Conservation (phyloP, 2,329 filamentous ascomycete genomes). For the Escovopsis sp. region DNA sequence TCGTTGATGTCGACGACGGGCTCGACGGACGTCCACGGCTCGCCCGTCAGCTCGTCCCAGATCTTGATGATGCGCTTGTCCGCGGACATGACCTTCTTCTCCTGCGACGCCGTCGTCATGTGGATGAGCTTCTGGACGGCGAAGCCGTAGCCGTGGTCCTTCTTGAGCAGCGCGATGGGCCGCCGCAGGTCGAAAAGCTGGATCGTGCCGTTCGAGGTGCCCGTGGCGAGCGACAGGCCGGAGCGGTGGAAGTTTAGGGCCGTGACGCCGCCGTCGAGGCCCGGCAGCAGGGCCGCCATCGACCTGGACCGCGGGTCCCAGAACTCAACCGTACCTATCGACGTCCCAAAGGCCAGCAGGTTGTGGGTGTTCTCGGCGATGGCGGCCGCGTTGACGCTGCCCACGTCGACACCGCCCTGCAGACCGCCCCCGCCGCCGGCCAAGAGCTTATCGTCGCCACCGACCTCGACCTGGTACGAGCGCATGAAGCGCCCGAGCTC, state of each 20-base stretch:
- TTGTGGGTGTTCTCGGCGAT: conserved; percentile 84
- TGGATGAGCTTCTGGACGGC: conserved; percentile 73
- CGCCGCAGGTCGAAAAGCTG: conserved; percentile 87
- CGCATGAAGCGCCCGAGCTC: conserved; percentile 90
- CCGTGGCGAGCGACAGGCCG: conserved; percentile 71
- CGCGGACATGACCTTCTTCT: conserved; percentile 77
- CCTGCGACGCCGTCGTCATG: conserved; percentile 54
- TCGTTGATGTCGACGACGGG: conserved; percentile 89
- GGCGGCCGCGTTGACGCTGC: conserved; percentile 74
- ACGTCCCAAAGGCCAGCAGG: conserved; percentile 83
- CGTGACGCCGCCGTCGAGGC: conserved; percentile 59
- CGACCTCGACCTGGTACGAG: conserved; percentile 81
- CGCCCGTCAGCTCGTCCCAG: conserved; percentile 71
- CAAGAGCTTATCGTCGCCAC: conserved; percentile 63
- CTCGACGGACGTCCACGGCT: conserved; percentile 90
- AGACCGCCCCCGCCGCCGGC: conserved; percentile 46
- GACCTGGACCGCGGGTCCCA: conserved; percentile 83
- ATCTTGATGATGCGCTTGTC: conserved; percentile 97
- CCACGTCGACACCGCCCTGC: conserved; percentile 74
- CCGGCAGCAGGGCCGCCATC: conserved; percentile 60
- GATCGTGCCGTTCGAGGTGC: conserved; percentile 75
- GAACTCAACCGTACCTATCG: conserved; percentile 88
- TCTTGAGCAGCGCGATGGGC: conserved; percentile 69
- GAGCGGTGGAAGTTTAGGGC: conserved; percentile 74
- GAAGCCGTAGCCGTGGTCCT: conserved; percentile 92